Evolutionary conservation across 345 rosid species (phyloP).

Genomic region (Iberis pinnata): DNA sequence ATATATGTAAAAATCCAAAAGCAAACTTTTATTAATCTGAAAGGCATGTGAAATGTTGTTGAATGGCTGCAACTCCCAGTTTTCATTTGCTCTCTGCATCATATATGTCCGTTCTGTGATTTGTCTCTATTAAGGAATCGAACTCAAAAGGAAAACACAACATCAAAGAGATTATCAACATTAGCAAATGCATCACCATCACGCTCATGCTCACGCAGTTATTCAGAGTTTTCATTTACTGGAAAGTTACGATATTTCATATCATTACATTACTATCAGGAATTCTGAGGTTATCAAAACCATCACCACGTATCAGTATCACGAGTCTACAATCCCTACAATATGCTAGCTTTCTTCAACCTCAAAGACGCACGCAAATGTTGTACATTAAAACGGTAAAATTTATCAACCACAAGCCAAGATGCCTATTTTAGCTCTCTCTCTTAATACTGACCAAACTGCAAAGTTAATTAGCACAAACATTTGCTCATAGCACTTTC

Average conservation of each 20-base stretch:
- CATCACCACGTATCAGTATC: too few relatives aligned
- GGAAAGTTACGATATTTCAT: neutral
- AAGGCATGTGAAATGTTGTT: conserved; percentile 7
- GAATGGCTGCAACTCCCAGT: conserved; percentile 14
- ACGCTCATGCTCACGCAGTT: neutral
- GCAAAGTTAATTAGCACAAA: too few relatives aligned
- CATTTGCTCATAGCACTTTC: too few relatives aligned
- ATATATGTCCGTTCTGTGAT: conserved; percentile 31
- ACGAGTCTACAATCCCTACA: neutral
- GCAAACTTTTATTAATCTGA: conserved; percentile 7
- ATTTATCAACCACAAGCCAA: too few relatives aligned
- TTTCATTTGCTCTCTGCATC: conserved; percentile 34
- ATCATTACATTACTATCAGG: neutral
- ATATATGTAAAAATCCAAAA: neutral
- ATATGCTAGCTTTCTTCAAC: neutral
- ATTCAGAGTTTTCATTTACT: neutral
- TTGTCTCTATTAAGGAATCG: conserved; percentile 24
- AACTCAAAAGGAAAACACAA: neutral
- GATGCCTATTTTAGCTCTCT: too few relatives aligned
- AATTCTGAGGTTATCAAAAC: neutral
- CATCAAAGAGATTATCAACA: conserved; percentile 2
- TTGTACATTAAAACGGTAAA: neutral
- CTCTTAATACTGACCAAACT: too few relatives aligned
- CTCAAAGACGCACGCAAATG: too few relatives aligned
- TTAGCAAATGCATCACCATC: neutral